Evolutionary conservation across 257 asterid genomes (phyloP).

Genomic region (Henckelia pumila): DNA sequence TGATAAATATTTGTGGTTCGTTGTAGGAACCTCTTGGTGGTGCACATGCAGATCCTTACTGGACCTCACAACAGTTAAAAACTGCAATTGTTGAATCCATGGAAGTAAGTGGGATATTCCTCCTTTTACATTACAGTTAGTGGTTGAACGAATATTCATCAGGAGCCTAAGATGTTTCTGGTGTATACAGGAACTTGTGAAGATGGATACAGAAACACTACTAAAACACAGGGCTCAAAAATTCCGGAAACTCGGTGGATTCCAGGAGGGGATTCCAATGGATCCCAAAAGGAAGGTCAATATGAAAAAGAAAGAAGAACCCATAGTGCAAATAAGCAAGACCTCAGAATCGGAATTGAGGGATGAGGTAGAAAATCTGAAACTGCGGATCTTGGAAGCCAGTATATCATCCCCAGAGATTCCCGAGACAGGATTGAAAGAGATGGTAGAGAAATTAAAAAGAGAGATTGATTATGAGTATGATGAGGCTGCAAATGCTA

Average conservation of each 20-base stretch:
- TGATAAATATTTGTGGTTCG: neutral
- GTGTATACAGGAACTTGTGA: conserved; percentile 60
- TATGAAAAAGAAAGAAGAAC: conserved; percentile 68
- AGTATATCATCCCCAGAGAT: conserved; percentile 33
- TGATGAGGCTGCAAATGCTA: conserved; percentile 62
- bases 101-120: conserved; percentile 64
- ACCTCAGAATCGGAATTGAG: conserved; percentile 47
- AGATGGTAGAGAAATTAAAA: conserved; percentile 54
- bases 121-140: conserved; percentile 15
- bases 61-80: conserved; percentile 96
- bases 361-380: conserved; percentile 64
- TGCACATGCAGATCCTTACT: conserved; percentile 86
- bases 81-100: conserved; percentile 68
- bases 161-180: conserved; percentile 24
- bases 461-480: conserved; percentile 58
- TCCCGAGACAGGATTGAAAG: conserved; percentile 38
- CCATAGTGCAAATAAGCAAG: conserved; percentile 40
- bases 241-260: conserved; percentile 70
- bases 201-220: conserved; percentile 65
- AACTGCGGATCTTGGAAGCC: conserved; percentile 52
- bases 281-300: conserved; percentile 61
- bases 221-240: conserved; percentile 66
- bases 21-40: conserved; percentile 88
- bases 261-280: conserved; percentile 63
- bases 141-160: conserved; percentile 6